These are phyloP conservation scores for Claviceps quebecensis DNA, from an alignment of 2,329 filamentous ascomycete genomes.

Conservation along the genomic window DNA sequence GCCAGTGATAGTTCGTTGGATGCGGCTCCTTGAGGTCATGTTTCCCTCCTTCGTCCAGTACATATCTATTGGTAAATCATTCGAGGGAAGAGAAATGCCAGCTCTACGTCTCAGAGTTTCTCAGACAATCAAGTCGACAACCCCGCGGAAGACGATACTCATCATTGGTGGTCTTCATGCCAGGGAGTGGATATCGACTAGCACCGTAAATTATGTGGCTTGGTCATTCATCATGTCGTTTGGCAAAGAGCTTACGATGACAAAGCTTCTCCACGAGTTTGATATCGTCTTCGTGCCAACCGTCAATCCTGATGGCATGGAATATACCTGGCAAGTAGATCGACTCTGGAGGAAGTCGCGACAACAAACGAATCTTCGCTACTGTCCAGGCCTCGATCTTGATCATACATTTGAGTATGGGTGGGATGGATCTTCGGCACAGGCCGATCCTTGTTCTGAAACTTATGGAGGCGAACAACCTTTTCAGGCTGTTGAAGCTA, in stretches of 20 bases:
- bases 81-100: slow-evolving; percentile 74
- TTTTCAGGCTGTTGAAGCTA: slow-evolving; percentile 72
- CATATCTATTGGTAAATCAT: slow-evolving; percentile 68
- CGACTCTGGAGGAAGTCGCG: slow-evolving; percentile 91
- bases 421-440: slow-evolving; percentile 57
- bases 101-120: slow-evolving; percentile 61
- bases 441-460: slow-evolving; percentile 76
- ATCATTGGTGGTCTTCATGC: slow-evolving; percentile 82
- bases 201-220: slow-evolving; percentile 79
- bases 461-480: slow-evolving; percentile 72
- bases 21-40: slow-evolving; percentile 78
- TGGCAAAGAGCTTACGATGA: slow-evolving; percentile 56
- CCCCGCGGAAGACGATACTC: slow-evolving; percentile 59
- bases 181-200: slow-evolving; percentile 90
- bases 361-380: slow-evolving; percentile 66
- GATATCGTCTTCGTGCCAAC: slow-evolving; percentile 83
- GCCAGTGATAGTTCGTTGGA: slow-evolving; percentile 74
- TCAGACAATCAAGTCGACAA: slow-evolving; percentile 25
- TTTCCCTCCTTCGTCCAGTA: slow-evolving; percentile 68
- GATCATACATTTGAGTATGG: slow-evolving; percentile 76
- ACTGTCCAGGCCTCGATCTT: slow-evolving; percentile 79
- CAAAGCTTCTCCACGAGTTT: slow-evolving; percentile 66
- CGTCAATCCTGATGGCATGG: slow-evolving; percentile 85
- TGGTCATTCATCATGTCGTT: slow-evolving; percentile 79
- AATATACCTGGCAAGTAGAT: slow-evolving; percentile 85